These are phyloP conservation scores for Aspergillus caelatus DNA, from an alignment of 2,329 filamentous ascomycete species.

Conservation along the genomic window DNA sequence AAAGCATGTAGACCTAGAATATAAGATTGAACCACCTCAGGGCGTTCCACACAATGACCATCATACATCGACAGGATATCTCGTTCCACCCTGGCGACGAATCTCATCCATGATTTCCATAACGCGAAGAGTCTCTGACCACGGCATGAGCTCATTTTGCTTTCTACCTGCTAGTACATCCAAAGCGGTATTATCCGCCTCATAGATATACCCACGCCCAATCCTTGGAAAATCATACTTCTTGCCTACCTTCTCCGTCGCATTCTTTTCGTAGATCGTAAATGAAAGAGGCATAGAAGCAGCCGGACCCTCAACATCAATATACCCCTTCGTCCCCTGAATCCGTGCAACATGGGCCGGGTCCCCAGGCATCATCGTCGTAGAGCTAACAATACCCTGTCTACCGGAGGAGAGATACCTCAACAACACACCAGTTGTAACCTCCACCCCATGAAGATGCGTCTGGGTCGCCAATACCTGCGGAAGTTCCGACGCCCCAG, in stretches of 20 bases:
- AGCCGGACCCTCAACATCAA: conserved; percentile 1
- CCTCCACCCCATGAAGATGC: conserved; percentile 30
- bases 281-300: conserved; percentile 1
- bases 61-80: conserved; percentile 20
- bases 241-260: conserved; percentile 29
- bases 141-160: conserved; percentile 51
- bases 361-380: conserved; percentile 24
- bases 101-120: conserved; percentile 54
- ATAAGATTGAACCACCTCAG: not conserved
- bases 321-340: conserved; percentile 23
- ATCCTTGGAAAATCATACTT: conserved; percentile 18
- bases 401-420: conserved; percentile 42
- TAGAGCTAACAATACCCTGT: conserved; percentile 48
- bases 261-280: conserved; percentile 3
- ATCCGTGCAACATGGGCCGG: conserved; percentile 8
- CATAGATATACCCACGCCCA: conserved; percentile 39
- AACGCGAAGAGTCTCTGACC: conserved; percentile 50
- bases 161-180: conserved; percentile 29
- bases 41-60: not conserved
- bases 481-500: conserved; percentile 7
- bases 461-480: conserved; percentile 14
- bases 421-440: conserved; percentile 42
- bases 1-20: not conserved
- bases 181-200: conserved; percentile 30
- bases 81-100: conserved; percentile 37